A percentile compares a stretch with the other conserved stretches of the same genome.
Conservation (phyloP, 768 basidiomycete genomes). For the Cubamyces lactineus region DNA sequence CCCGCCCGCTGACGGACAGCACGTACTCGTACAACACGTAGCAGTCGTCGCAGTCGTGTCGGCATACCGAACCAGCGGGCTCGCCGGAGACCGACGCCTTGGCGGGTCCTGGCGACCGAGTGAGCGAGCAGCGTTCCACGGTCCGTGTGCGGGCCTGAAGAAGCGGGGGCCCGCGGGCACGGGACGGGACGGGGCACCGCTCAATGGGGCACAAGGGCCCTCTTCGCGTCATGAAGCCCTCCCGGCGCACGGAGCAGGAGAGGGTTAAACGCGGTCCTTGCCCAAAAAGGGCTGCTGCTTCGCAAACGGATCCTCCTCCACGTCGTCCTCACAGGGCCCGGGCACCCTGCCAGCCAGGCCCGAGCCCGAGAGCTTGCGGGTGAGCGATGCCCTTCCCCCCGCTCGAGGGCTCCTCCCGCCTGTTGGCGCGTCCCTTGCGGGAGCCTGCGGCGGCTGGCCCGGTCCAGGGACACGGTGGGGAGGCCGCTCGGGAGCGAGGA, state of each 20-base stretch:
- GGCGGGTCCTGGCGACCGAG: neutral
- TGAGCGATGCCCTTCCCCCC: too few relatives aligned
- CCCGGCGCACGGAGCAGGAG: neutral
- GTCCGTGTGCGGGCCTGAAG: neutral
- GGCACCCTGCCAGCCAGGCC: neutral
- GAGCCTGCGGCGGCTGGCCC: too few relatives aligned
- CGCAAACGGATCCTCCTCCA: neutral
- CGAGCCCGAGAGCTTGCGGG: neutral
- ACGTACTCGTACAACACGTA: too few relatives aligned
- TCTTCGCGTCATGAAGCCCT: neutral
- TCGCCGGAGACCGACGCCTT: neutral
- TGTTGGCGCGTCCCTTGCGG: neutral
- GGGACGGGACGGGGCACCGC: too few relatives aligned
- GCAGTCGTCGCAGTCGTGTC: too few relatives aligned
- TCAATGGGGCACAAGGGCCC: neutral
- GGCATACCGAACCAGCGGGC: too few relatives aligned
- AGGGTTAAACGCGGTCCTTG: neutral
- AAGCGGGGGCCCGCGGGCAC: neutral
- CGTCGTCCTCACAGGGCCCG: neutral
- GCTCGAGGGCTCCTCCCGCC: too few relatives aligned
- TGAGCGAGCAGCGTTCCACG: neutral
- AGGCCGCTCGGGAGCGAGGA: too few relatives aligned
- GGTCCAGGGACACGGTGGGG: too few relatives aligned
- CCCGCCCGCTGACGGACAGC: too few relatives aligned
- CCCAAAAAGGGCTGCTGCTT: neutral